Base-by-base conservation (phyloP, 176 grass and related monocot genomes). In the Bolboschoenus planiculmis region DNA sequence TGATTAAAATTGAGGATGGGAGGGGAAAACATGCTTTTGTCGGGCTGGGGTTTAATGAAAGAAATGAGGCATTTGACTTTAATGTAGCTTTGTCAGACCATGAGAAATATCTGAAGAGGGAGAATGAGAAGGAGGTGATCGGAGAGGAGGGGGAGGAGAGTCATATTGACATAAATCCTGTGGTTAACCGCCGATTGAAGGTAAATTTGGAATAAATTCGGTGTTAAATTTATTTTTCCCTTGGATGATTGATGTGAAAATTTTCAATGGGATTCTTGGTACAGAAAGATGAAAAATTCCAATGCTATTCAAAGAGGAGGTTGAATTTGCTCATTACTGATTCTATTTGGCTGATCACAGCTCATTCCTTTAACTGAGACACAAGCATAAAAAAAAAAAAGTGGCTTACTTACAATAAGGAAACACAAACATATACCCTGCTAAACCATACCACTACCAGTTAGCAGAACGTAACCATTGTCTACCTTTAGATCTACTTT, bases 21-120 rank as follows among this genome's bases (percentile, higher is more conserved):
- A 53, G 11, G 4, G 96, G 96, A 7, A 99, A 99, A 88, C 91
- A 99, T 48, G 96, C 96, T 14, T 99, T 99, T 84, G 86, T 99
- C 62, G 96, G 96, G 5, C 84, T 99, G n/a, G 96, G 96, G 0
- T 99, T 99, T 60, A 88, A 88, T 75, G 96, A 99, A 86, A 87
- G 96, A 66, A 99, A 99, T 79, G 96, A 99, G 80, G 96, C 96
- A 18, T 99, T 99, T 78, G 93, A 99, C 67, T 99, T 99, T 85
- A 99, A 99, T 83, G 96, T 99, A 56, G 89, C 96, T 5, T 82
- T 99, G 46, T 99, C 96, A 8, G 96, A 99, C 54, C 93, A 99
- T 75, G 96, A 95, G 86, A 99, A 99, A 79, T 99, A 99, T 83
- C 86, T 95, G 56, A 99, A 87, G 84, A 95, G 96, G 86, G 96